Percentiles rank a stretch among this genome's conserved stretches.
These are phyloP conservation scores for Capsicum baccatum DNA, from an alignment of 257 asterid genomes.

Conservation along the genomic window DNA sequence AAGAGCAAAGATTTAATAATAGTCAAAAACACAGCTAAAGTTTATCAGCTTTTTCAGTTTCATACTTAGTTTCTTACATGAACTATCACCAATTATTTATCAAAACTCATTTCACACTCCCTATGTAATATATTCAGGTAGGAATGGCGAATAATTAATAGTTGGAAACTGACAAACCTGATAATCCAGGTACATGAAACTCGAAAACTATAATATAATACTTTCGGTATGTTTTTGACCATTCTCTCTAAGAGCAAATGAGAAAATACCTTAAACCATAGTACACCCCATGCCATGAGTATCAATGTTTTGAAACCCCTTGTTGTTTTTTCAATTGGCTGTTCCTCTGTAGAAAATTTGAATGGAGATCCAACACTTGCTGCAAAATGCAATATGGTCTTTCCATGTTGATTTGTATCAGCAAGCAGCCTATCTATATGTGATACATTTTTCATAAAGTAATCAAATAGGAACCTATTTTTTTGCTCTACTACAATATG, in stretches of 20 bases:
- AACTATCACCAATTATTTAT: not conserved
- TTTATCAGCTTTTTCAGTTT: not conserved
- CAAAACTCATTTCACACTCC: not conserved
- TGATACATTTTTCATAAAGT: not conserved
- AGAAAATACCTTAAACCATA: conserved; percentile 32
- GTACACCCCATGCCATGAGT: conserved; percentile 32
- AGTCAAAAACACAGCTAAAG: not conserved
- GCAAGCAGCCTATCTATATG: conserved; percentile 8
- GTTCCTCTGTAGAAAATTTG: conserved; percentile 3
- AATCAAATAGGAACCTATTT: conserved; percentile 11
- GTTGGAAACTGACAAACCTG: not conserved
- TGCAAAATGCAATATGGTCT: conserved; percentile 34
- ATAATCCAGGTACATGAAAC: not conserved
- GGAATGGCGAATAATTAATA: not conserved
- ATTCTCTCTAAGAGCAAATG: not conserved
- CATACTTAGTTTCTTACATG: not conserved
- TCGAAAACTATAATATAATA: not conserved
- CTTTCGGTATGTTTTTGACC: too few relatives aligned
- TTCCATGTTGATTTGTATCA: conserved; percentile 16
- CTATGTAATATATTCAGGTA: not conserved
- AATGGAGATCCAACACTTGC: conserved; percentile 18
- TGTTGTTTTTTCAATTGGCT: not conserved
- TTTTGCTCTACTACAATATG: conserved; percentile 28
- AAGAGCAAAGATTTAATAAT: not conserved
- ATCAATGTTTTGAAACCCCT: not conserved